Conservation (phyloP, 192 early-diverging fungal species). For the Thoreauomyces humboldtii region DNA sequence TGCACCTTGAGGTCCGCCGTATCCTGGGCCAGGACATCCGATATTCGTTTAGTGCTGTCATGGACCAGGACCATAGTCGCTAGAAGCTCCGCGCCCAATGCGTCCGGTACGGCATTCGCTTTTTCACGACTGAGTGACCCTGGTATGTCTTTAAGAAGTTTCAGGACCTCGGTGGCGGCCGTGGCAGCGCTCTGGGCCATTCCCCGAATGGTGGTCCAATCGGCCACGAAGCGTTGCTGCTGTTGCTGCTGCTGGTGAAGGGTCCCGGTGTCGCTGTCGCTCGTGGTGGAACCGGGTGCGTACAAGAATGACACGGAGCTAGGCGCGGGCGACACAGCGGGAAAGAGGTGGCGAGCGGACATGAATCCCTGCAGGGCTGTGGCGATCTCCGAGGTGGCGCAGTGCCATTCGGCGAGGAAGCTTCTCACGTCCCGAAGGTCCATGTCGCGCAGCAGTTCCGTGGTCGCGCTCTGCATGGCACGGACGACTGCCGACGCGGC, state of each 20-base stretch:
- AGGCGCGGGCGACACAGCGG: too few relatives aligned
- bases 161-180: background rate
- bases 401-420: slow-evolving; percentile 1
- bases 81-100: background rate
- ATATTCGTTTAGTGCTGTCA: background rate
- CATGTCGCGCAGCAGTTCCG: background rate
- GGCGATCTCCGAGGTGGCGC: background rate
- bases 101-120: background rate
- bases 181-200: background rate
- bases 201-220: background rate
- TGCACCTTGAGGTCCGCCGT: background rate
- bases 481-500: too few relatives aligned
- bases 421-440: background rate
- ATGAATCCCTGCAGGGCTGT: too few relatives aligned
- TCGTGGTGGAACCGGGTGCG: background rate
- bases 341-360: too few relatives aligned
- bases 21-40: background rate
- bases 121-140: background rate
- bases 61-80: background rate
- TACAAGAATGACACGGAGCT: too few relatives aligned
- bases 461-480: background rate
- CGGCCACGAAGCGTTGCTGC: background rate
- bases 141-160: background rate
- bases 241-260: background rate
- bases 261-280: background rate